Percentiles rank a stretch among this genome's conserved stretches.
phyloP scores from a whole-genome alignment of 2,329 filamentous ascomycete species.

The Geoglossum cookeanum region DNA sequence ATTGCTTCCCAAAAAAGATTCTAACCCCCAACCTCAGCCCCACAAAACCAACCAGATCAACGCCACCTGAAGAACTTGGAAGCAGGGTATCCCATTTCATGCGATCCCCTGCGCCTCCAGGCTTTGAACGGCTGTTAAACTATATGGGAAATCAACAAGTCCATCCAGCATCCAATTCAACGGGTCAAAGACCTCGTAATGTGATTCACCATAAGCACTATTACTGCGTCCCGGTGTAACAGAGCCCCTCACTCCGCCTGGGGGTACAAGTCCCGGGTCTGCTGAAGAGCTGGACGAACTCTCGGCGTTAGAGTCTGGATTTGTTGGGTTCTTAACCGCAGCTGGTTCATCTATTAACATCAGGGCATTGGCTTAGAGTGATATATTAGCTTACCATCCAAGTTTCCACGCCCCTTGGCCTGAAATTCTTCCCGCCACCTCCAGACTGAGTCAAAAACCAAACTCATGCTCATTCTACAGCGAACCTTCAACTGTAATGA shows the following conservation, averaged over 20 bases:
- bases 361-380: slow-evolving; percentile 6
- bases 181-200: slow-evolving; percentile 80
- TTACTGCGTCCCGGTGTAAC: slow-evolving; percentile 26
- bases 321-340: slow-evolving; percentile 71
- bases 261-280: slow-evolving; percentile 26
- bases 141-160: slow-evolving; percentile 55
- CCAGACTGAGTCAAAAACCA: slow-evolving; percentile 73
- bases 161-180: slow-evolving; percentile 88
- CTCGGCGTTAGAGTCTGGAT: slow-evolving; percentile 60
- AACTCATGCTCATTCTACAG: slow-evolving; percentile 67
- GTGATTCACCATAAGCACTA: slow-evolving; percentile 42
- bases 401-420: slow-evolving; percentile 26
- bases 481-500: slow-evolving; percentile 64
- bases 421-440: slow-evolving; percentile 61
- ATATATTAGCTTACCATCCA: slow-evolving; percentile 39
- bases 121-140: background rate
- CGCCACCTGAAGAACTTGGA: background rate
- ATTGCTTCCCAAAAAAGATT: background rate
- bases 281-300: slow-evolving; percentile 43
- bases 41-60: background rate
- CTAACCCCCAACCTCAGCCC: background rate
- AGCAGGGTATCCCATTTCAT: background rate
- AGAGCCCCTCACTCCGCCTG: background rate
- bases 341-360: slow-evolving; percentile 21
- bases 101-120: background rate